A percentile compares a stretch with the other conserved stretches of the same genome.
Conservation (phyloP, 768 basidiomycete species). For the Hericium alpestre region DNA sequence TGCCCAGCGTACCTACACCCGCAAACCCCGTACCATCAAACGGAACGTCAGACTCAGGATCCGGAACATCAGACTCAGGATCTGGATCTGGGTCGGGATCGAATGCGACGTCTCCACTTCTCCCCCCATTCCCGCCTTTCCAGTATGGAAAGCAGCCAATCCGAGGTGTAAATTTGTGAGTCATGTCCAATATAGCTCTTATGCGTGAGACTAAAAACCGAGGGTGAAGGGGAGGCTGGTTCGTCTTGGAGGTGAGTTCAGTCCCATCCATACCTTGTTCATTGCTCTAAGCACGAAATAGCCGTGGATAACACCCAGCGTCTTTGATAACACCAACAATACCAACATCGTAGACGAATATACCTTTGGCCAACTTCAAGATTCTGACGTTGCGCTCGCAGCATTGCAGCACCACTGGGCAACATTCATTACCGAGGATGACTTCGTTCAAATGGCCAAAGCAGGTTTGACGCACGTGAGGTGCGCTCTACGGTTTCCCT, state of each 20-base stretch:
- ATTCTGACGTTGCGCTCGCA: constrained; percentile 29
- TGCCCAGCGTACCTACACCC: neutral
- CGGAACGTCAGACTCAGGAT: neutral
- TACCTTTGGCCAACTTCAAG: constrained; percentile 46
- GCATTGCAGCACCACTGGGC: constrained; percentile 47
- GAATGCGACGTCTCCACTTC: constrained; percentile 12
- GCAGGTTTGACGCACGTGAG: constrained; percentile 68
- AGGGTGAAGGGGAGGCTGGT: constrained; percentile 46
- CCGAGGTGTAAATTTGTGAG: constrained; percentile 55
- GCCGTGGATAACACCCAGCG: constrained; percentile 74
- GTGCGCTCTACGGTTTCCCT: constrained; percentile 22
- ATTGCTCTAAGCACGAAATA: constrained; percentile 15
- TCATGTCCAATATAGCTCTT: constrained; percentile 7
- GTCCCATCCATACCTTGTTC: neutral
- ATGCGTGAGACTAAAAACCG: neutral
- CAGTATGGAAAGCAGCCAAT: constrained; percentile 33
- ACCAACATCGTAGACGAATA: constrained; percentile 48
- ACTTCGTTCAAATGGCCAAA: constrained; percentile 52
- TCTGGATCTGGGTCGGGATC: constrained; percentile 1
- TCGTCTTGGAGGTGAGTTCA: constrained; percentile 42
- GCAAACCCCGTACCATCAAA: neutral
- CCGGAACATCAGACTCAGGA: neutral
- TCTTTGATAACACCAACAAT: constrained; percentile 55
- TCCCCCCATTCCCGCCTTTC: constrained; percentile 25
- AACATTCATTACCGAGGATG: constrained; percentile 61